A percentile compares a stretch with the other conserved stretches of the same genome.
phyloP scores from a whole-genome alignment of 192 early-diverging fungal species.

The Backusella sp. region DNA sequence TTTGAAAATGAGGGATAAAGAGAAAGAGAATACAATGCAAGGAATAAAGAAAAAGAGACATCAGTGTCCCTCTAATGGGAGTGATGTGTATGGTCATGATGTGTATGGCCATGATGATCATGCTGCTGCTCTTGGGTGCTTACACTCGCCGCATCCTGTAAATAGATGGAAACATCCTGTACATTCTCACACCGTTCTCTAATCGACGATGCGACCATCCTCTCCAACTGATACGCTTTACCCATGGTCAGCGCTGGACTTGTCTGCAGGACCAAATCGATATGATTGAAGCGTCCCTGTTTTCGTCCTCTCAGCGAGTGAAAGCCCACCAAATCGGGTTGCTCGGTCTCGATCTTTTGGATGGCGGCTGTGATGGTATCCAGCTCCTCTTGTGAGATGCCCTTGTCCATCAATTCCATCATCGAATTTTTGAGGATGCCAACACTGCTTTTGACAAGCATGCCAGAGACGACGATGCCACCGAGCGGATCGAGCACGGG shows the following conservation, averaged over 20 bases:
- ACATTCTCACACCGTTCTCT: slow-evolving; percentile 34
- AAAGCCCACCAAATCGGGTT: slow-evolving; percentile 44
- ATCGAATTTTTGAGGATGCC: slow-evolving; percentile 43
- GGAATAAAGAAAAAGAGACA: no score
- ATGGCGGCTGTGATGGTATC: slow-evolving; percentile 26
- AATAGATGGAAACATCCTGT: slow-evolving; percentile 38
- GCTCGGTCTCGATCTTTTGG: slow-evolving; percentile 20
- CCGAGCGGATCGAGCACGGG: slow-evolving; percentile 75
- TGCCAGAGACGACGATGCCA: slow-evolving; percentile 68
- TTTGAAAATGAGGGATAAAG: not conserved
- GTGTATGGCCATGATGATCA: not conserved
- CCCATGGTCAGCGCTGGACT: slow-evolving; percentile 45
- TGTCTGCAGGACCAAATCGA: slow-evolving; percentile 53
- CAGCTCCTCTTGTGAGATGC: slow-evolving; percentile 25
- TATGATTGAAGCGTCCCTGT: slow-evolving; percentile 53
- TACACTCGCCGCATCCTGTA: slow-evolving; percentile 21
- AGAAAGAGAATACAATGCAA: not conserved
- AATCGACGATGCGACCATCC: slow-evolving; percentile 21
- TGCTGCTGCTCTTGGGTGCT: not conserved
- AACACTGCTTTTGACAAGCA: slow-evolving; percentile 65
- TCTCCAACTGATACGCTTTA: slow-evolving; percentile 44
- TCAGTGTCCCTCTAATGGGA: not conserved
- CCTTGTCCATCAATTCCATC: slow-evolving; percentile 41
- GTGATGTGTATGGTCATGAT: not conserved
- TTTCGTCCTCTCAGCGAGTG: slow-evolving; percentile 51